Conservation (phyloP, 495 filamentous ascomycete genomes). For the Cryomyces antarcticus region DNA sequence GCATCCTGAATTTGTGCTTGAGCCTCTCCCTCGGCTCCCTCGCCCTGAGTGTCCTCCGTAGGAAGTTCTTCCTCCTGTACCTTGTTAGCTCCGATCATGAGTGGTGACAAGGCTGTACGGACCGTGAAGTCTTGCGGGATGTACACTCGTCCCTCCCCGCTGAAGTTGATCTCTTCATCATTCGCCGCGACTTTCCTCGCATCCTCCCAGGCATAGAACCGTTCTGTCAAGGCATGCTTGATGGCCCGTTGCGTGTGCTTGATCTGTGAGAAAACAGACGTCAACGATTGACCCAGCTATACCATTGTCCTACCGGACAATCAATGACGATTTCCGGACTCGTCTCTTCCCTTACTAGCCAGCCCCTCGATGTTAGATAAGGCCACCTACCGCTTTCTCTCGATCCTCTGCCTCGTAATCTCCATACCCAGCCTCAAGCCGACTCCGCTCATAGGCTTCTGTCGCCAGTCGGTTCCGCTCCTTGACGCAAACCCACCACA, state of each 20-base stretch:
- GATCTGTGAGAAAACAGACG: constrained; percentile 23
- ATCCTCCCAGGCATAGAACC: constrained; percentile 79
- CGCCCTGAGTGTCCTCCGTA: too few relatives aligned
- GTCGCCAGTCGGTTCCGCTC: constrained; percentile 86
- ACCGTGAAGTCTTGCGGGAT: constrained; percentile 1
- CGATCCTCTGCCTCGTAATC: constrained; percentile 38
- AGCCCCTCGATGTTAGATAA: background rate
- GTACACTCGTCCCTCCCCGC: constrained; percentile 16
- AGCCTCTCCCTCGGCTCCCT: too few relatives aligned
- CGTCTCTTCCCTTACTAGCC: too few relatives aligned
- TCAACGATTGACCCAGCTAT: background rate
- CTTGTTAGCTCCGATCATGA: too few relatives aligned
- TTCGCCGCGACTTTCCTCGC: constrained; percentile 47
- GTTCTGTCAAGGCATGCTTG: constrained; percentile 66
- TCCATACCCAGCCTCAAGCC: constrained; percentile 47
- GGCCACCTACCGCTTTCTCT: constrained; percentile 35
- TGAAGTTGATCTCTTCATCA: constrained; percentile 44
- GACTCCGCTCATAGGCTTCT: constrained; percentile 38
- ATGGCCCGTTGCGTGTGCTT: constrained; percentile 53
- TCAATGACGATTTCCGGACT: background rate
- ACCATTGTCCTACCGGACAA: background rate
- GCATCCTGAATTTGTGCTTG: too few relatives aligned
- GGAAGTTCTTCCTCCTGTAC: too few relatives aligned
- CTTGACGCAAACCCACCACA: constrained; percentile 92
- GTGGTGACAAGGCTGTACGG: too few relatives aligned